Base-by-base conservation (phyloP, 2,329 filamentous ascomycete genomes). In the Calonectria fujianensis region DNA sequence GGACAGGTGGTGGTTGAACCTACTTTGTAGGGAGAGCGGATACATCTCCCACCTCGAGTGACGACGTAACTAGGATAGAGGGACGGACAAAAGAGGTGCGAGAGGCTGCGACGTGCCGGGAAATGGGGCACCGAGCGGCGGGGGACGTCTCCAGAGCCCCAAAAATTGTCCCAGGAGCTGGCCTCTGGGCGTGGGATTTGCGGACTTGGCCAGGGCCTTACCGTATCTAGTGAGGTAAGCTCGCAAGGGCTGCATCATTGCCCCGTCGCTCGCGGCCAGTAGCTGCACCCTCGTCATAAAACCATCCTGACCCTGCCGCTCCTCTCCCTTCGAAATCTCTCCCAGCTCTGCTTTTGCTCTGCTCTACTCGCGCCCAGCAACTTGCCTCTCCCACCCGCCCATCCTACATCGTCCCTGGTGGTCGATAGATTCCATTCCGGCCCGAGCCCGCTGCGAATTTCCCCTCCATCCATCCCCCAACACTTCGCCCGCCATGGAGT, bases 201-300 rank as follows among this genome's bases (percentile, higher is more conserved):
- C 70, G 73, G 71, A 67, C 67, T 57, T 52, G 48, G 70, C 51
- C 51, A 65, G 66, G 65, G 32, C 72, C 70, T 77, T 74, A 70
- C 76, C 54, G 74, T 29, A 75, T 76, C 69, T 63, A 77, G 76
- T 67, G 72, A 76, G 57, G 74, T 70, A 77, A 76, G 74, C 75
- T 76, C 65, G 66, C 57, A 54, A 63, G 63, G 67, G 72, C 78
- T 81, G 80, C 80, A 81, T 81, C 80, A 81, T 81, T 78, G 78
- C 80, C 80, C 80, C 79, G 76, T 80, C 70, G 78, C 76, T 79
- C 79, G 74, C 73, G 75, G 74, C 74, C 75, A 74, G 77, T 81
- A 81, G 78, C 78, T 81, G 78, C 76, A 76, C 74, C 73, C 69
- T 81, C 78, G 80, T 81, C 80, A 81, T 81, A 81, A 81, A 81